These are phyloP conservation scores for Oldenlandia corymbosa DNA, from an alignment of 257 asterid species.

Conservation along the genomic window DNA sequence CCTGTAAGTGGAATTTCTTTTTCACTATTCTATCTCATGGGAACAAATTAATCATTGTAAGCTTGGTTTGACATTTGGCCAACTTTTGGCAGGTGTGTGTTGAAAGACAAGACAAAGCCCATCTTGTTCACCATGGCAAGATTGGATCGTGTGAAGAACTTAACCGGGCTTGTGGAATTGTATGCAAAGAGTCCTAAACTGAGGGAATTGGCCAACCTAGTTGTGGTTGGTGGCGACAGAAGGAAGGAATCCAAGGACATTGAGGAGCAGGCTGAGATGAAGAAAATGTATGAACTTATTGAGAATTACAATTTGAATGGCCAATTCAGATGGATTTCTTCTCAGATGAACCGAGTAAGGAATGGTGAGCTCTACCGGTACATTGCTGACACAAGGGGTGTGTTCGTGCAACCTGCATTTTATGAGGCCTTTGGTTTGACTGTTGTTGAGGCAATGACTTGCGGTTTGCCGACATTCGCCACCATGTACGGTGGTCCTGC, in stretches of 20 bases:
- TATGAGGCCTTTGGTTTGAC: constrained; percentile 96
- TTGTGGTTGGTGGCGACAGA: constrained; percentile 88
- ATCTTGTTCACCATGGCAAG: constrained; percentile 94
- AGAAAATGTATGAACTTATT: constrained; percentile 78
- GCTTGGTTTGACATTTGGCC: background rate
- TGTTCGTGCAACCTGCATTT: constrained; percentile 92
- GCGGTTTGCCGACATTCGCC: constrained; percentile 93
- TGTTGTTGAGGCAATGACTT: constrained; percentile 97
- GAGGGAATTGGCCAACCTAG: constrained; percentile 73
- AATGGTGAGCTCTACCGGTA: constrained; percentile 91
- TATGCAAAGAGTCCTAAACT: constrained; percentile 81
- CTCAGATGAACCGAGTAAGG: constrained; percentile 95
- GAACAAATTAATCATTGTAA: background rate
- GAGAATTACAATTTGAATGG: constrained; percentile 67
- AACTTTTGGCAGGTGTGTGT: constrained; percentile 47
- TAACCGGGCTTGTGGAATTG: constrained; percentile 81
- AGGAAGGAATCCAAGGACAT: constrained; percentile 85
- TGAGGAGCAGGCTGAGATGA: constrained; percentile 96
- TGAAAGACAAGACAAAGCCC: constrained; percentile 79
- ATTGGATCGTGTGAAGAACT: constrained; percentile 80
- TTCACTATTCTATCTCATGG: background rate
- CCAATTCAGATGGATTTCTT: constrained; percentile 94
- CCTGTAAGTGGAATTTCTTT: constrained; percentile 41
- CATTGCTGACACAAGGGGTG: constrained; percentile 80
- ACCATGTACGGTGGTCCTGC: constrained; percentile 88